A percentile compares a stretch with the other conserved stretches of the same genome.
Evolutionary conservation across 768 basidiomycete genomes (phyloP).

Genomic region (Clitopilus hobsonii): DNA sequence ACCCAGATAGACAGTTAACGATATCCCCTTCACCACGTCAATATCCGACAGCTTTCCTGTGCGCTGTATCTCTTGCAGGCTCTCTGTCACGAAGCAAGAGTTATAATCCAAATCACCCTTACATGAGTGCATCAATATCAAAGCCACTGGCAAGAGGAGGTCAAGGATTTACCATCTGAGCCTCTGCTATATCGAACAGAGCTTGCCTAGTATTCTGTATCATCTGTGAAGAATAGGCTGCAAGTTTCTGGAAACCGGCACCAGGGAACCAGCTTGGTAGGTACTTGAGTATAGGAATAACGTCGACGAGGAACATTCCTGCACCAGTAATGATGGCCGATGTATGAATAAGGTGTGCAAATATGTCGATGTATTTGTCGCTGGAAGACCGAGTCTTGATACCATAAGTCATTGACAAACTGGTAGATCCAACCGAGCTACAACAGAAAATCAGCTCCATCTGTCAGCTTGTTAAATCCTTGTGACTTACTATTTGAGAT

Average conservation of each 20-base stretch:
- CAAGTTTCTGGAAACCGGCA: not conserved
- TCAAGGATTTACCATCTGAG: conserved; percentile 1
- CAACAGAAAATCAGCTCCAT: not conserved
- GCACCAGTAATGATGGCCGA: not conserved
- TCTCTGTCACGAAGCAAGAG: no score
- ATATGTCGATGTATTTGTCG: not conserved
- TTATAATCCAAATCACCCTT: no score
- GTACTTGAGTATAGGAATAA: not conserved
- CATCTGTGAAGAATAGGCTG: not conserved
- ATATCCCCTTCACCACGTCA: no score
- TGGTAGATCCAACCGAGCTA: not conserved
- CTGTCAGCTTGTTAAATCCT: not conserved
- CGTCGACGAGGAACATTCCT: not conserved
- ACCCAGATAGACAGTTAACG: no score
- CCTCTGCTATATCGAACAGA: conserved; percentile 4
- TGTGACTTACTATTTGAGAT: not conserved
- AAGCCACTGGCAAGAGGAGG: no score
- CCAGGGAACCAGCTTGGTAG: not conserved
- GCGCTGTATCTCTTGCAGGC: no score
- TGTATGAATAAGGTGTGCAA: not conserved
- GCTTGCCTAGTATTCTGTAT: not conserved
- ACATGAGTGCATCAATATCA: no score
- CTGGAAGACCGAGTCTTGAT: not conserved
- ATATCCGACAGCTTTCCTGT: no score
- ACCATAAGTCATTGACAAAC: not conserved